Conservation (phyloP, 2,329 filamentous ascomycete species). For the Fusarium luffae region DNA sequence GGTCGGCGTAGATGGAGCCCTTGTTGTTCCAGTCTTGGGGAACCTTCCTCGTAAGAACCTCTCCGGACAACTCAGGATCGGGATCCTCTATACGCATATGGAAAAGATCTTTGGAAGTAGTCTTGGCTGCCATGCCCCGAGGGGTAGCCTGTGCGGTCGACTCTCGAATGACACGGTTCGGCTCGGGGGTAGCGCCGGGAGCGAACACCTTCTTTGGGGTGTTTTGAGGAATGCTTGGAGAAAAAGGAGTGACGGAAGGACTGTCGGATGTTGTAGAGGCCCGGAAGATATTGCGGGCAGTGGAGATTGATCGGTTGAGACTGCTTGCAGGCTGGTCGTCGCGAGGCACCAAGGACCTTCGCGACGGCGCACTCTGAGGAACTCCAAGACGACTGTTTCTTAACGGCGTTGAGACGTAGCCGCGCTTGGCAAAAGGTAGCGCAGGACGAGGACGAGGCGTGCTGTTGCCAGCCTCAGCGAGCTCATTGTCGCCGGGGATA, state of each 20-base stretch:
- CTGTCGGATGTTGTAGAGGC: constrained; percentile 53
- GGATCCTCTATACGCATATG: constrained; percentile 69
- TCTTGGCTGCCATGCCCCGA: constrained; percentile 62
- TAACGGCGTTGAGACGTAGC: constrained; percentile 54
- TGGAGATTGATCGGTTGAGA: constrained; percentile 51
- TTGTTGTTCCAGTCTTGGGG: constrained; percentile 63
- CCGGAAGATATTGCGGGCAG: constrained; percentile 57
- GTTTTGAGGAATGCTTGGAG: constrained; percentile 58
- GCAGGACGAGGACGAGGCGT: constrained; percentile 55
- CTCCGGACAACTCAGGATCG: constrained; percentile 66
- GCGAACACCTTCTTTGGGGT: constrained; percentile 62
- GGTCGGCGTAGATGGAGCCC: constrained; percentile 69
- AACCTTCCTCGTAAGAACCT: constrained; percentile 63
- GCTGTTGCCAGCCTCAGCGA: constrained; percentile 46
- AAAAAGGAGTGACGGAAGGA: constrained; percentile 53
- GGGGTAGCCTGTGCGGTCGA: constrained; percentile 60
- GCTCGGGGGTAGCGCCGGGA: constrained; percentile 57
- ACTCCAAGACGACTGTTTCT: constrained; percentile 52
- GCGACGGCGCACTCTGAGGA: constrained; percentile 52
- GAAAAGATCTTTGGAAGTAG: constrained; percentile 64
- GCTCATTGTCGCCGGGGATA: constrained; percentile 52
- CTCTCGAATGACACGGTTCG: constrained; percentile 56
- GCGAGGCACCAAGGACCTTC: constrained; percentile 51
- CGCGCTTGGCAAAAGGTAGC: constrained; percentile 58
- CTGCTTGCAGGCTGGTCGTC: constrained; percentile 52